A percentile compares a stretch with the other conserved stretches of the same genome.
Evolutionary conservation across 2,329 filamentous ascomycete species (phyloP).

Genomic region (Talaromyces sp.): DNA sequence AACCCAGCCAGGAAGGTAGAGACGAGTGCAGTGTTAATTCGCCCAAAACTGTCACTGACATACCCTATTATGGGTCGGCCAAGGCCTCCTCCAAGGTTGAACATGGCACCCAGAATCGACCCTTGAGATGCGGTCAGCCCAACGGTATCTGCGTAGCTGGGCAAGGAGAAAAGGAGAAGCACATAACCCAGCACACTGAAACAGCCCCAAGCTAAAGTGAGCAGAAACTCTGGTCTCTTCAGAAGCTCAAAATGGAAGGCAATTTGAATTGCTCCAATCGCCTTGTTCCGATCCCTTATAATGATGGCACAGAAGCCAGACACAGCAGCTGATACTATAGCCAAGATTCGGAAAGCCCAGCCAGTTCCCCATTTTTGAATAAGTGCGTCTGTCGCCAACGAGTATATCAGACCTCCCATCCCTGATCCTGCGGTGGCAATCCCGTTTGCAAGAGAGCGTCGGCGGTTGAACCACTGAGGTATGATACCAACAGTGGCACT

Average conservation of each 20-base stretch:
- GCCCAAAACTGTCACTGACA: slow-evolving; percentile 58
- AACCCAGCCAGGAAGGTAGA: slow-evolving; percentile 56
- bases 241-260: slow-evolving; percentile 56
- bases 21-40: slow-evolving; percentile 59
- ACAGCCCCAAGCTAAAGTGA: slow-evolving; percentile 49
- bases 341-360: slow-evolving; percentile 62
- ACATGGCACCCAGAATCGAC: slow-evolving; percentile 57
- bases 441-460: slow-evolving; percentile 58
- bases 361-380: slow-evolving; percentile 54
- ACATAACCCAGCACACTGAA: slow-evolving; percentile 65
- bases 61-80: slow-evolving; percentile 60
- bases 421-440: slow-evolving; percentile 58
- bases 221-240: slow-evolving; percentile 43
- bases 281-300: slow-evolving; percentile 57
- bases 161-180: slow-evolving; percentile 61
- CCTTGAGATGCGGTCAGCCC: slow-evolving; percentile 60
- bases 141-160: slow-evolving; percentile 58
- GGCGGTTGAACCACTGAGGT: slow-evolving; percentile 61
- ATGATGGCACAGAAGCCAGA: slow-evolving; percentile 52
- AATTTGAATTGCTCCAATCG: slow-evolving; percentile 51
- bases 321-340: slow-evolving; percentile 36
- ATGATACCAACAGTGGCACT: slow-evolving; percentile 56
- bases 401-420: slow-evolving; percentile 59
- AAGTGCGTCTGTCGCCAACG: slow-evolving; percentile 56
- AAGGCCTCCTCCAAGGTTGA: slow-evolving; percentile 61